Percentiles rank a stretch among this genome's conserved stretches.
Conservation (phyloP, 2,329 filamentous ascomycete genomes). For the Colletotrichum eremochloae region DNA sequence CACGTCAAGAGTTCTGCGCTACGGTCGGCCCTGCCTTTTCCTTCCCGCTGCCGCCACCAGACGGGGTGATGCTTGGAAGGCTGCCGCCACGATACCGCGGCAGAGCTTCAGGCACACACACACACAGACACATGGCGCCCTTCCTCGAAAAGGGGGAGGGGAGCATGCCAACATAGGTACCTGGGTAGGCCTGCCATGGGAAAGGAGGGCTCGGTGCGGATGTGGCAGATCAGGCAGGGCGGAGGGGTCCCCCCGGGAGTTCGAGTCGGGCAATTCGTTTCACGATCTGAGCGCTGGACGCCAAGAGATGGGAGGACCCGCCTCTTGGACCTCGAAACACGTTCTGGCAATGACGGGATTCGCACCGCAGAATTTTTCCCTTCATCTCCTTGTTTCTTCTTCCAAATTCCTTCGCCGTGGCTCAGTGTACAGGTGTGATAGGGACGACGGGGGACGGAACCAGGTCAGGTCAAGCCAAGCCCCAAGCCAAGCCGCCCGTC, state of each 20-base stretch:
- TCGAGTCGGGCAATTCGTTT: constrained; percentile 40
- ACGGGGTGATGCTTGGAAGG: constrained; percentile 1
- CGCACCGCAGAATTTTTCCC: neutral
- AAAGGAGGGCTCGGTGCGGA: neutral
- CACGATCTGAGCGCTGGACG: constrained; percentile 40
- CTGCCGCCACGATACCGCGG: neutral
- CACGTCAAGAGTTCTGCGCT: constrained; percentile 10
- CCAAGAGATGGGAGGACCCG: constrained; percentile 41
- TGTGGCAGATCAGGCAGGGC: constrained; percentile 4
- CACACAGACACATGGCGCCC: no score
- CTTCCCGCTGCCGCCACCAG: constrained; percentile 5
- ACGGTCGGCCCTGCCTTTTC: constrained; percentile 21
- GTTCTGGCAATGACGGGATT: constrained; percentile 23
- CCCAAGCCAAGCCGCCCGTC: constrained; percentile 19
- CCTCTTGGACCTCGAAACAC: constrained; percentile 39
- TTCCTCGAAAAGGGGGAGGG: no score
- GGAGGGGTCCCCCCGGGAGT: constrained; percentile 15
- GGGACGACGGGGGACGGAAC: no score
- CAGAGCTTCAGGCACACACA: no score
- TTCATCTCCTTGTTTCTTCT: neutral
- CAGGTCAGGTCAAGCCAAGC: no score
- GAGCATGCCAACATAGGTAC: no score
- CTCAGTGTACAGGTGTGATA: neutral
- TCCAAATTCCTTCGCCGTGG: neutral
- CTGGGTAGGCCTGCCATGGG: no score